Percentiles rank a stretch among this genome's conserved stretches.
Conservation (phyloP, 306 rosid genomes). For the Sindora glabra region DNA sequence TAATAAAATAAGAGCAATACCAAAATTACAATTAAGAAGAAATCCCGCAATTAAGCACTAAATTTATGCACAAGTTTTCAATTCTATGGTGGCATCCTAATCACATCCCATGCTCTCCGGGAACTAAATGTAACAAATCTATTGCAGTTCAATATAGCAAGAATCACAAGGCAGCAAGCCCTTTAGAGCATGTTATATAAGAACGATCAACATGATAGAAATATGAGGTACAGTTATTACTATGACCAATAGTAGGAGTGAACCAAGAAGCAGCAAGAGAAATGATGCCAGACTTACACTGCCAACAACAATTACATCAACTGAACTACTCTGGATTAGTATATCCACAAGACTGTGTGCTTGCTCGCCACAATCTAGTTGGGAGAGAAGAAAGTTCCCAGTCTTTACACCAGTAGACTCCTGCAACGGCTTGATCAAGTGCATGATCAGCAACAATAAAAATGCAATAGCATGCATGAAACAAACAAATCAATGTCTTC, state of each 20-base stretch:
- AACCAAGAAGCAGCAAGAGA: background rate
- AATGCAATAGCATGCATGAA: slow-evolving; percentile 59
- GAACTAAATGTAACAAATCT: background rate
- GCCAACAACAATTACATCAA: slow-evolving; percentile 92
- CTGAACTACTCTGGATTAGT: slow-evolving; percentile 81
- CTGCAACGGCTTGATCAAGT: slow-evolving; percentile 74
- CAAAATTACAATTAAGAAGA: background rate
- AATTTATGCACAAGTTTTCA: background rate
- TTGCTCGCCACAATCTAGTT: slow-evolving; percentile 93
- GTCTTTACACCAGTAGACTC: slow-evolving; percentile 79
- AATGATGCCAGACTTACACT: slow-evolving; percentile 58
- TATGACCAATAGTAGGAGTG: background rate
- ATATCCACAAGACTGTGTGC: slow-evolving; percentile 93
- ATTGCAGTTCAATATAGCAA: background rate
- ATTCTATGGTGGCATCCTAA: background rate
- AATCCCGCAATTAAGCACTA: background rate
- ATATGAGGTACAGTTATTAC: background rate
- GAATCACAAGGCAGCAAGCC: background rate
- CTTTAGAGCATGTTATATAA: background rate
- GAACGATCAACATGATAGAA: background rate
- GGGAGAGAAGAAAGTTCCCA: slow-evolving; percentile 69
- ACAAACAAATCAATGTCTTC: slow-evolving; percentile 2
- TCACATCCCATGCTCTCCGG: background rate
- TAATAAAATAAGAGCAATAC: background rate
- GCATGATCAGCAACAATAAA: slow-evolving; percentile 96